Conservation (phyloP, 176 grass and related monocot species). For the Phragmites australis region DNA sequence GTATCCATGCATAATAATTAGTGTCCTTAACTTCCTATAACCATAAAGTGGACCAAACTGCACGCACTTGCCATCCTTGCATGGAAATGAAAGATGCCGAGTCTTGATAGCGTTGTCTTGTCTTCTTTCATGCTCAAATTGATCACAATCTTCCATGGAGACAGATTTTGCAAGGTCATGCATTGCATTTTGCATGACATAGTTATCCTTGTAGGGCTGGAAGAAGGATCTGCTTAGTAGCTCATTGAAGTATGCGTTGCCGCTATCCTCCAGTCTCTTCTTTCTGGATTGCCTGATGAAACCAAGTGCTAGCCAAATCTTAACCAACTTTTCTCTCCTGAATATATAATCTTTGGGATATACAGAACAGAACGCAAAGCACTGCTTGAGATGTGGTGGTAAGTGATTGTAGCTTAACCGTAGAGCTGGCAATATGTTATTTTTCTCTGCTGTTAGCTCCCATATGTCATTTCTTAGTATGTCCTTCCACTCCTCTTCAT, state of each 20-base stretch:
- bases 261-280: slow-evolving; percentile 55
- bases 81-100: slow-evolving; percentile 66
- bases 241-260: slow-evolving; percentile 62
- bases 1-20: slow-evolving; percentile 57
- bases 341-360: slow-evolving; percentile 76
- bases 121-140: slow-evolving; percentile 40
- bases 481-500: slow-evolving; percentile 63
- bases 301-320: slow-evolving; percentile 67
- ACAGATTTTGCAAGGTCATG: slow-evolving; percentile 70
- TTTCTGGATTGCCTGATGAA: slow-evolving; percentile 50
- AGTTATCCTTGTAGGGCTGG: slow-evolving; percentile 51
- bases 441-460: slow-evolving; percentile 49
- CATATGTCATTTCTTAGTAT: slow-evolving; percentile 66
- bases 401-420: slow-evolving; percentile 70
- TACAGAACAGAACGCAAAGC: slow-evolving; percentile 81
- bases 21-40: slow-evolving; percentile 61
- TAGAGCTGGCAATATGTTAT: slow-evolving; percentile 70
- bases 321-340: slow-evolving; percentile 52
- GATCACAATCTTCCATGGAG: slow-evolving; percentile 54
- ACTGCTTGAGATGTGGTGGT: slow-evolving; percentile 66
- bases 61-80: slow-evolving; percentile 29
- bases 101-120: slow-evolving; percentile 14
- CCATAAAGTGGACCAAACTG: slow-evolving; percentile 42
- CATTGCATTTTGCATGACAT: slow-evolving; percentile 68
- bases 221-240: slow-evolving; percentile 68